Percentiles rank a stretch among this genome's conserved stretches.
These are phyloP conservation scores for Phalaenopsis aphrodite DNA, from an alignment of 106 monocot genomes.

Conservation along the genomic window DNA sequence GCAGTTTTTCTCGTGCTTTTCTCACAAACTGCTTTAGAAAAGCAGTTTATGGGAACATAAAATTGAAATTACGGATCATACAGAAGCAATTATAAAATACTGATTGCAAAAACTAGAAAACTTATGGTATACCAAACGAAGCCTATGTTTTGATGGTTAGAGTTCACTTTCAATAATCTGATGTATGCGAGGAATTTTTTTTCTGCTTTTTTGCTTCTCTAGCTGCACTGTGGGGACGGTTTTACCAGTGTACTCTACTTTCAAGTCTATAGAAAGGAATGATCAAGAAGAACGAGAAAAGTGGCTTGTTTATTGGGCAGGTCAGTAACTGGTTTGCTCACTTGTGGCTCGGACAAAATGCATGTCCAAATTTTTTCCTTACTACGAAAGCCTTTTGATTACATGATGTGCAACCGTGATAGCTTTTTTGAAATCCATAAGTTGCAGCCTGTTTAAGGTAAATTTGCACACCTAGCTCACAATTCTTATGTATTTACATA, in stretches of 20 bases:
- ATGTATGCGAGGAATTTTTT: neutral
- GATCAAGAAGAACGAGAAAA: slow-evolving; percentile 62
- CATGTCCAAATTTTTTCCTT: neutral
- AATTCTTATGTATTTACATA: too few species aligned
- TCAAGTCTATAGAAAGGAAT: slow-evolving; percentile 90
- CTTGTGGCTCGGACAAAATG: neutral
- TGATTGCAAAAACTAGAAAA: neutral
- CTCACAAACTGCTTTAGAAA: neutral
- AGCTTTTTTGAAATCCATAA: neutral
- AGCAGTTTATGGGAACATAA: neutral
- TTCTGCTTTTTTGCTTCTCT: slow-evolving; percentile 15
- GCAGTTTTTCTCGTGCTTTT: too few species aligned
- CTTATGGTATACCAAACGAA: neutral
- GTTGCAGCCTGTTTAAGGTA: neutral
- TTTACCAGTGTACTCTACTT: slow-evolving; percentile 87
- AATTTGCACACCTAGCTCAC: too few species aligned
- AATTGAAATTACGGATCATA: too few species aligned
- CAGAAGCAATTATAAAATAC: neutral
- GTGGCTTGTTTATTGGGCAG: slow-evolving; percentile 98
- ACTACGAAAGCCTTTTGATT: neutral
- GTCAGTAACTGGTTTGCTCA: slow-evolving; percentile 26
- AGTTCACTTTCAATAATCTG: neutral
- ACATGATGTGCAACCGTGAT: neutral
- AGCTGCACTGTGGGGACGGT: slow-evolving; percentile 90
- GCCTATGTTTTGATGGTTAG: neutral